Percentiles rank a stretch among this genome's conserved stretches.
Evolutionary conservation across 768 basidiomycete genomes (phyloP).

Genomic region (Cystofilobasidium macerans): DNA sequence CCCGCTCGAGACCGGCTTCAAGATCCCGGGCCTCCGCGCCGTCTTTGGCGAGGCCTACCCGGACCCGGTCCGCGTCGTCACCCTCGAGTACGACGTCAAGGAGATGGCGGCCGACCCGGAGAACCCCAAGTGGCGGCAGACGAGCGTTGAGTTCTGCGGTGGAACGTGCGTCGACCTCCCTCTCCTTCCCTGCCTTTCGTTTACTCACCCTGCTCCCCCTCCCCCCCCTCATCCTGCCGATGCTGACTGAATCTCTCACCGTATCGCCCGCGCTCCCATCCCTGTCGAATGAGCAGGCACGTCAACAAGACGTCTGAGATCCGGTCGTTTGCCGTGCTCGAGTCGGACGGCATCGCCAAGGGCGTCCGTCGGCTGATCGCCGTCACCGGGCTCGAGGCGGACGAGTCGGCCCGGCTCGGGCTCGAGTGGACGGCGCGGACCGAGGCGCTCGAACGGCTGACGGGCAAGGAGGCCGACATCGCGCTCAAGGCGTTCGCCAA

Average conservation of each 20-base stretch:
- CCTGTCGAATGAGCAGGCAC: slow-evolving; percentile 47
- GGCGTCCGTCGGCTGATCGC: slow-evolving; percentile 90
- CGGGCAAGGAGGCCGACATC: slow-evolving; percentile 73
- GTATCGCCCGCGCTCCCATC: too few relatives aligned
- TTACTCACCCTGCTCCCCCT: neutral
- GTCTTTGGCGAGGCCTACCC: slow-evolving; percentile 98
- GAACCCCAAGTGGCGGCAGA: slow-evolving; percentile 79
- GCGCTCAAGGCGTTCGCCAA: slow-evolving; percentile 65
- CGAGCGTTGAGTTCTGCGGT: slow-evolving; percentile 95
- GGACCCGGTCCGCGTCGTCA: slow-evolving; percentile 90
- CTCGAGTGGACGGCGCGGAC: slow-evolving; percentile 54
- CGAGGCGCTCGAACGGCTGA: slow-evolving; percentile 49
- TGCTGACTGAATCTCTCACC: too few relatives aligned
- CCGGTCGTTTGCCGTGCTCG: slow-evolving; percentile 86
- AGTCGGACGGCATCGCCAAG: slow-evolving; percentile 96
- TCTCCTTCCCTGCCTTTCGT: neutral
- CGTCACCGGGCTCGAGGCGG: slow-evolving; percentile 87
- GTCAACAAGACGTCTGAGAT: slow-evolving; percentile 95
- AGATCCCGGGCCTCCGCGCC: slow-evolving; percentile 86
- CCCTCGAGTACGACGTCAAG: slow-evolving; percentile 74
- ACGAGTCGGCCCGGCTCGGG: slow-evolving; percentile 62
- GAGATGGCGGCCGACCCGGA: slow-evolving; percentile 74
- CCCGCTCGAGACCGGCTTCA: slow-evolving; percentile 59
- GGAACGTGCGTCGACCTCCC: slow-evolving; percentile 60
- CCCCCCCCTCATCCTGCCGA: neutral